Evolutionary conservation across 2,329 filamentous ascomycete genomes (phyloP).

Genomic region (Stylonectria norvegica): DNA sequence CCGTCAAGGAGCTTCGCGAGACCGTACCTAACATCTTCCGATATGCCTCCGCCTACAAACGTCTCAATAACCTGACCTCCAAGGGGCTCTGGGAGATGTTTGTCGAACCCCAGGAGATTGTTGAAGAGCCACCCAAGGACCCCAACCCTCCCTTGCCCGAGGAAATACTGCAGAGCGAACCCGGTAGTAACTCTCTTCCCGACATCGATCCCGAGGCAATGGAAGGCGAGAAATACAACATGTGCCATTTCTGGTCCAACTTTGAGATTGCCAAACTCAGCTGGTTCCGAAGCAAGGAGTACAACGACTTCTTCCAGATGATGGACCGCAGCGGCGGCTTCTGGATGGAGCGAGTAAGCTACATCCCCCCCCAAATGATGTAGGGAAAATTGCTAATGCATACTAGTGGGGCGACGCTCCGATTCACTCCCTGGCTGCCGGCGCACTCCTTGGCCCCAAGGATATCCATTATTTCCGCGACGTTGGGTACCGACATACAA

Average conservation of each 20-base stretch:
- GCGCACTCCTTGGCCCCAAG: slow-evolving; percentile 72
- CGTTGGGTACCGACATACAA: slow-evolving; percentile 96
- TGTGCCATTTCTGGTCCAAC: slow-evolving; percentile 99
- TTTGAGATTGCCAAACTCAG: slow-evolving; percentile 94
- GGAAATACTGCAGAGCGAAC: slow-evolving; percentile 74
- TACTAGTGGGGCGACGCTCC: slow-evolving; percentile 93
- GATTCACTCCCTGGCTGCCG: slow-evolving; percentile 94
- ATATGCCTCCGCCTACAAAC: slow-evolving; percentile 97
- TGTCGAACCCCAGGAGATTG: slow-evolving; percentile 67
- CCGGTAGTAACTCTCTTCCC: slow-evolving; percentile 65
- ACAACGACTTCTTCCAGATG: slow-evolving; percentile 97
- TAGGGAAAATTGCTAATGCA: slow-evolving; percentile 21
- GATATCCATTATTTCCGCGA: slow-evolving; percentile 99
- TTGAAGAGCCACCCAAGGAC: slow-evolving; percentile 58
- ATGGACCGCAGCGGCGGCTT: slow-evolving; percentile 98
- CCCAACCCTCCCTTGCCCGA: slow-evolving; percentile 69
- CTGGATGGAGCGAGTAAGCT: slow-evolving; percentile 90
- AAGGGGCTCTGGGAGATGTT: slow-evolving; percentile 99
- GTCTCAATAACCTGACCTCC: slow-evolving; percentile 83
- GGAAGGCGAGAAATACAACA: slow-evolving; percentile 98
- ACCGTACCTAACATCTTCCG: slow-evolving; percentile 98
- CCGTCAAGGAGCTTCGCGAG: slow-evolving; percentile 95
- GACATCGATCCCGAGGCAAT: slow-evolving; percentile 88
- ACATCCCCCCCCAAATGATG: slow-evolving; percentile 3
- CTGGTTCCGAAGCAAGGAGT: slow-evolving; percentile 96